A percentile compares a stretch with the other conserved stretches of the same genome.
Evolutionary conservation across 2,329 filamentous ascomycete genomes (phyloP).

Genomic region (Drechslera avenae): DNA sequence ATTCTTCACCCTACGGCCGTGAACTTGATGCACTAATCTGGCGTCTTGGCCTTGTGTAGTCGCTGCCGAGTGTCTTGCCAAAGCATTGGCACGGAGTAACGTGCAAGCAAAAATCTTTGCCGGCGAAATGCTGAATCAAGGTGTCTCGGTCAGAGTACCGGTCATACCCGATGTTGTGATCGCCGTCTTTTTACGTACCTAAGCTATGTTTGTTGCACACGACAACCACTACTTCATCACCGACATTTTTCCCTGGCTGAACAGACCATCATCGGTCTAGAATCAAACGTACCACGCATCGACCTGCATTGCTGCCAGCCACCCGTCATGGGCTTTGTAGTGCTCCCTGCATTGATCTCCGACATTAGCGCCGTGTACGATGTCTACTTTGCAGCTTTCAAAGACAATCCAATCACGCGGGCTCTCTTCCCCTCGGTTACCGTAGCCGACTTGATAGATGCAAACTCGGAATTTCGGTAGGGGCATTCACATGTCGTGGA

Average conservation of each 20-base stretch:
- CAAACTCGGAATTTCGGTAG: conserved; percentile 32
- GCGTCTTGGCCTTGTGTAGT: not conserved
- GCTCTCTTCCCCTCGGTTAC: conserved; percentile 50
- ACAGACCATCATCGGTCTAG: not conserved
- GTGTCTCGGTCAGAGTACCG: too few relatives aligned
- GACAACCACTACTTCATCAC: not conserved
- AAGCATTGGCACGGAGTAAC: not conserved
- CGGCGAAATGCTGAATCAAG: too few relatives aligned
- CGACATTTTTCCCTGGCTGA: not conserved
- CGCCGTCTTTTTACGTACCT: not conserved
- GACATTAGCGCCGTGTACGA: conserved; percentile 56
- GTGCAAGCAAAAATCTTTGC: too few relatives aligned
- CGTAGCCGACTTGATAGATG: conserved; percentile 24
- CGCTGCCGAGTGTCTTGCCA: not conserved
- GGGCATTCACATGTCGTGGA: not conserved
- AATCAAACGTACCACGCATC: not conserved
- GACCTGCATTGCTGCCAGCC: not conserved
- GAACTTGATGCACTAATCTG: not conserved
- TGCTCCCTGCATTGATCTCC: conserved; percentile 54
- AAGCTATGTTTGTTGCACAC: not conserved
- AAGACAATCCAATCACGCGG: conserved; percentile 51
- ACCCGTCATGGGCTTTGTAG: conserved; percentile 40
- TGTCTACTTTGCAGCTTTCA: conserved; percentile 56
- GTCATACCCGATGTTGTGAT: not conserved
- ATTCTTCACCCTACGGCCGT: not conserved